These are phyloP conservation scores for Vitis hybrid DNA, from an alignment of 177 flowering plant genomes.

Conservation along the genomic window DNA sequence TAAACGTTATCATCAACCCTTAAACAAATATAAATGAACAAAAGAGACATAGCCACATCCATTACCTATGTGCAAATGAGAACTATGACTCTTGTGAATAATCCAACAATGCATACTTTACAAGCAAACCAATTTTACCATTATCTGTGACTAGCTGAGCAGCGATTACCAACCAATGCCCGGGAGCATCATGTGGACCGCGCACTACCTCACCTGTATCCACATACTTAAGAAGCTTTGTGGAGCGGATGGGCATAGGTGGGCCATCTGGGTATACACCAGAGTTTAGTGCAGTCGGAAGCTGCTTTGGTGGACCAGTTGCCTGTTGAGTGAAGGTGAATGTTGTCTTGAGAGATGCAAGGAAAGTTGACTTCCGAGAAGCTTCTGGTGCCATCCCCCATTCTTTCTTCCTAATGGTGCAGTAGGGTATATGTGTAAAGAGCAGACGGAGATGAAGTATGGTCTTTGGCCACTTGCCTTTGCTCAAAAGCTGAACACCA, in stretches of 20 bases:
- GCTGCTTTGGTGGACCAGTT: conserved; percentile 44
- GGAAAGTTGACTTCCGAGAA: conserved; percentile 59
- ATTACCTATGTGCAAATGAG: neutral
- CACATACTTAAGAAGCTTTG: conserved; percentile 64
- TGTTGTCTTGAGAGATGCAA: conserved; percentile 70
- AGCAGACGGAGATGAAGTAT: conserved; percentile 79
- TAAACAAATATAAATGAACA: neutral
- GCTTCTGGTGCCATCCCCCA: conserved; percentile 70
- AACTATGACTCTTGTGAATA: conserved; percentile 21
- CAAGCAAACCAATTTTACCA: conserved; percentile 77
- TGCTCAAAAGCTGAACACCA: conserved; percentile 76
- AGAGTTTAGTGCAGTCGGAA: conserved; percentile 65
- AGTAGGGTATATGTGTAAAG: conserved; percentile 62
- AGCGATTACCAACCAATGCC: conserved; percentile 87
- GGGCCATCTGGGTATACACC: conserved; percentile 90
- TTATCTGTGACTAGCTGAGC: conserved; percentile 71
- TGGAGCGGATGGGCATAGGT: conserved; percentile 53
- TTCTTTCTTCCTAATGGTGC: conserved; percentile 57
- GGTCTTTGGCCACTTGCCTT: conserved; percentile 73
- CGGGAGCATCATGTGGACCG: conserved; percentile 81
- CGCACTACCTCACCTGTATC: conserved; percentile 66
- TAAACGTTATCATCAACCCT: too few relatives aligned
- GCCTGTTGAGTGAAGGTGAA: conserved; percentile 54
- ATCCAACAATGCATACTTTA: conserved; percentile 76
- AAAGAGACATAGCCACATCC: neutral